These are phyloP conservation scores for Colletotrichum sp. DNA, from an alignment of 2,329 filamentous ascomycete genomes.

Conservation along the genomic window DNA sequence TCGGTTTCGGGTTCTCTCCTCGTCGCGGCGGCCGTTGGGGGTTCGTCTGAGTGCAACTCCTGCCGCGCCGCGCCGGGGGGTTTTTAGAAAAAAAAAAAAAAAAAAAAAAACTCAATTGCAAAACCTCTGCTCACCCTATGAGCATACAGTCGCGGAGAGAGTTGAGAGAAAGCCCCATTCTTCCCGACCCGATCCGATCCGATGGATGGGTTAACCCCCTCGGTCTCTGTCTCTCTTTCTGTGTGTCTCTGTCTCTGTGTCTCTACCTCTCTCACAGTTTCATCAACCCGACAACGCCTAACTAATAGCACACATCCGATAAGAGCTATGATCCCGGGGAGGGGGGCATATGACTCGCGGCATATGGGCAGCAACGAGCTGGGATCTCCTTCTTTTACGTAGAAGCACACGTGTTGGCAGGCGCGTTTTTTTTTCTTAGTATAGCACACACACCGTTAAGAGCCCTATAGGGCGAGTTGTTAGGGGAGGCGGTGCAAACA, in stretches of 20 bases:
- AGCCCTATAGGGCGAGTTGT: neutral
- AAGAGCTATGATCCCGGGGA: neutral
- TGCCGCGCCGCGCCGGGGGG: neutral
- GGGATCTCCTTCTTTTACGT: neutral
- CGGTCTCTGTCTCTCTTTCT: neutral
- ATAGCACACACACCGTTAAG: neutral
- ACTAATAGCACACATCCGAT: neutral
- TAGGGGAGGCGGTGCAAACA: neutral
- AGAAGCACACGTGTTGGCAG: neutral
- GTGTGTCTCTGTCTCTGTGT: neutral
- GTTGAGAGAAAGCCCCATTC: neutral
- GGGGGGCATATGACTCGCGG: neutral
- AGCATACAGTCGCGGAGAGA: neutral
- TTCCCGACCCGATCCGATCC: neutral
- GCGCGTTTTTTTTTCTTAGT: neutral
- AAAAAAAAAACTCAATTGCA: neutral
- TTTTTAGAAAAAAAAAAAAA: neutral
- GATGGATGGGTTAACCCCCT: neutral
- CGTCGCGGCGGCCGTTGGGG: neutral
- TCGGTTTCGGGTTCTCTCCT: neutral
- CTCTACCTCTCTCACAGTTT: neutral
- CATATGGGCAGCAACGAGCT: neutral
- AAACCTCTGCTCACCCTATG: neutral
- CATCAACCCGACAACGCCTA: neutral
- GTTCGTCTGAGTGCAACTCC: neutral